These are phyloP conservation scores for Speleostelium caveatum DNA, from an alignment of 78 protist genomes.

Conservation along the genomic window DNA sequence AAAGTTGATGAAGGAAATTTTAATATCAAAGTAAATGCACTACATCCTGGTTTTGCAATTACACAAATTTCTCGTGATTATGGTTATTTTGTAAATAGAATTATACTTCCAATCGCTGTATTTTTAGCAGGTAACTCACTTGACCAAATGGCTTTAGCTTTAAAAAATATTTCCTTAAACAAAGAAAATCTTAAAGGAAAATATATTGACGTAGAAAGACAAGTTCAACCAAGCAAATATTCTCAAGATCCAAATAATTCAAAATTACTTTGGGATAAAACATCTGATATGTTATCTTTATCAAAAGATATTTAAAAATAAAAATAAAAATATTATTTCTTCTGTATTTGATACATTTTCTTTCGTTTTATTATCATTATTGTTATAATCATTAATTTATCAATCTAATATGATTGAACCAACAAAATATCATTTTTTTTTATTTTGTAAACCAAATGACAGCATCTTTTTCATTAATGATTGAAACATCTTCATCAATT, in stretches of 20 bases:
- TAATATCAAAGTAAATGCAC: not conserved
- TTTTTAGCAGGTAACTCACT: not conserved
- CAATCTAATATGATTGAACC: no score
- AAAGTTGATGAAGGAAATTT: not conserved
- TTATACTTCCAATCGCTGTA: not conserved
- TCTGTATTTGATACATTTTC: no score
- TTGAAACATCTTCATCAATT: constrained; percentile 34
- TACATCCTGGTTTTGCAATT: constrained; percentile 14
- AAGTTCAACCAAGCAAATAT: not conserved
- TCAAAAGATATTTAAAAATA: not conserved
- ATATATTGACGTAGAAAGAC: not conserved
- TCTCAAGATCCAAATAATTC: not conserved
- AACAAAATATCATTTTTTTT: no score
- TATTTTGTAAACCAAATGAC: constrained; percentile 43
- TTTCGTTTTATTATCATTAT: no score
- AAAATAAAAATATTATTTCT: no score
- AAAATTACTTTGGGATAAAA: not conserved
- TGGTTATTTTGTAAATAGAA: not conserved
- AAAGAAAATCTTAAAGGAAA: not conserved
- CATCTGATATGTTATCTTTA: not conserved
- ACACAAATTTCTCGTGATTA: not conserved
- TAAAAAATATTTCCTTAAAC: not conserved
- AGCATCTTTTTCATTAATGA: constrained; percentile 39
- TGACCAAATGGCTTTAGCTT: not conserved
- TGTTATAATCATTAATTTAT: no score